These are phyloP conservation scores for Plasmodium fragile DNA, from an alignment of 169 alveolate species.

Conservation along the genomic window DNA sequence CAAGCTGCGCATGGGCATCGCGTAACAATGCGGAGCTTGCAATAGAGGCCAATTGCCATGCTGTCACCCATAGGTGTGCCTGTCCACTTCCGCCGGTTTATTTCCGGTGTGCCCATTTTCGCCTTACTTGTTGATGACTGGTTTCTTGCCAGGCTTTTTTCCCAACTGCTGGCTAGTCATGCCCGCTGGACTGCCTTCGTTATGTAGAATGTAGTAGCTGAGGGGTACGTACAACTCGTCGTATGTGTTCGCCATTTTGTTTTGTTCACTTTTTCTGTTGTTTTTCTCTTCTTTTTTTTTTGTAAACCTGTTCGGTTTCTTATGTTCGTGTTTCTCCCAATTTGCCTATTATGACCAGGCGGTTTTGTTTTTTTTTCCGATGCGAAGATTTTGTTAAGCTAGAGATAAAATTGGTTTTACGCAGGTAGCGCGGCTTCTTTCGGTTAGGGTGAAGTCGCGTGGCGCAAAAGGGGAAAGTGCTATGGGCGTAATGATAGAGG, in stretches of 20 bases:
- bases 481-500: background rate
- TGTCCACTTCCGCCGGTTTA: background rate
- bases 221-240: conserved; percentile 70
- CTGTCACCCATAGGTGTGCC: background rate
- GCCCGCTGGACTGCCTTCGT: conserved; percentile 64
- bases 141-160: conserved; percentile 74
- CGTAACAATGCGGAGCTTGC: background rate
- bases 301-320: background rate
- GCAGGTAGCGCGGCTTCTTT: background rate
- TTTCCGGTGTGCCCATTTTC: conserved; percentile 20
- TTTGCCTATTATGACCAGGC: background rate
- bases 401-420: background rate
- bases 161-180: conserved; percentile 27
- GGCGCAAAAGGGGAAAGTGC: background rate
- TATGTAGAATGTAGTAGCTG: conserved; percentile 62
- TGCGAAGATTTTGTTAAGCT: background rate
- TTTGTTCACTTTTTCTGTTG: background rate
- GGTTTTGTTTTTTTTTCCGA: background rate
- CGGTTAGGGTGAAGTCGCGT: background rate
- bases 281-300: background rate
- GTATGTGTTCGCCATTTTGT: conserved; percentile 65
- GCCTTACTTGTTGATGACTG: conserved; percentile 72
- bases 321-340: background rate
- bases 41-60: background rate
- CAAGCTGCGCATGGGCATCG: background rate